Percentiles rank a stretch among this genome's conserved stretches.
Conservation (phyloP, 768 basidiomycete species). For the Sutorius australiensis region DNA sequence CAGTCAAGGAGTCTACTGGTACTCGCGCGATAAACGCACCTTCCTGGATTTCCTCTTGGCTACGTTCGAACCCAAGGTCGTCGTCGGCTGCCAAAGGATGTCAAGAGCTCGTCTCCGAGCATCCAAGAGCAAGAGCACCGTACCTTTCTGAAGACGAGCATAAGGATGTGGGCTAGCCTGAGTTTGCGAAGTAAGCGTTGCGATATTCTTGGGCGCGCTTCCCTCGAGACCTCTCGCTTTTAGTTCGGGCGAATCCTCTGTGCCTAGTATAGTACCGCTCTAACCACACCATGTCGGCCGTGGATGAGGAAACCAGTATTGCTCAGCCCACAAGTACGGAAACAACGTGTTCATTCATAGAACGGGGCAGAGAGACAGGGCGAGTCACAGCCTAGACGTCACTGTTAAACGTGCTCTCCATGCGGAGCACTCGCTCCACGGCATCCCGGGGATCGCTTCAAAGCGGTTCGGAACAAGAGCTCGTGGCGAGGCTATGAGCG, state of each 20-base stretch:
- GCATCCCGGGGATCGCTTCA: background rate
- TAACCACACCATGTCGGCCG: slow-evolving; percentile 8
- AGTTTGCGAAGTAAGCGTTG: background rate
- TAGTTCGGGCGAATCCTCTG: background rate
- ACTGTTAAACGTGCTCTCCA: background rate
- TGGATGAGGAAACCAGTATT: background rate
- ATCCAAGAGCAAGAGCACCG: background rate
- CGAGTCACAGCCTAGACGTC: background rate
- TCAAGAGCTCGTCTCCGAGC: background rate
- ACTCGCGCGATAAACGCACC: slow-evolving; percentile 2
- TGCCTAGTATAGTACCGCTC: slow-evolving; percentile 1
- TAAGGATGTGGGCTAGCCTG: background rate
- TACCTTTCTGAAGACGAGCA: slow-evolving; percentile 6
- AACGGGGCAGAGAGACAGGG: background rate
- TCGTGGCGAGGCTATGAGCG: slow-evolving; percentile 5
- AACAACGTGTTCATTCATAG: background rate
- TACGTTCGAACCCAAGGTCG: background rate
- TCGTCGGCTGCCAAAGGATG: slow-evolving; percentile 3
- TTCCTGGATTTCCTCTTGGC: background rate
- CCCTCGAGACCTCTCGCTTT: slow-evolving; percentile 7
- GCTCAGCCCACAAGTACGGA: background rate
- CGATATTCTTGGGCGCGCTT: background rate
- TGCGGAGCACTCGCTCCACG: slow-evolving; percentile 1
- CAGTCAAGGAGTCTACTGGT: background rate
- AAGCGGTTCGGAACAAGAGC: background rate